phyloP scores from a whole-genome alignment of 345 rosid species.

The Eucalyptus paniculata region DNA sequence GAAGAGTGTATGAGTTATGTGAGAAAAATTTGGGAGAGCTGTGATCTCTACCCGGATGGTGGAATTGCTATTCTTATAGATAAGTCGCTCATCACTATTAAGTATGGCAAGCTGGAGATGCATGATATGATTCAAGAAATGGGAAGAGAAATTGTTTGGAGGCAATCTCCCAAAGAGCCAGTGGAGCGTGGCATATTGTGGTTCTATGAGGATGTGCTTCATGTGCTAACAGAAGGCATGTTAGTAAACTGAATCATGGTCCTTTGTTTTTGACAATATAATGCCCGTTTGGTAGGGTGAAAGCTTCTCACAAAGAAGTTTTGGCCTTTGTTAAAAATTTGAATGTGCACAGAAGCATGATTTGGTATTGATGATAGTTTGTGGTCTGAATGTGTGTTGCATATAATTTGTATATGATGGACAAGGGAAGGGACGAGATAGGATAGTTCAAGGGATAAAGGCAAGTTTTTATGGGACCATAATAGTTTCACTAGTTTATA shows the following conservation, averaged over 20 bases:
- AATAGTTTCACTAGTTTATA: no score
- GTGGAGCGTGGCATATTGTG: neutral
- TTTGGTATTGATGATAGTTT: no score
- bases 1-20: neutral
- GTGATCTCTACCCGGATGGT: neutral
- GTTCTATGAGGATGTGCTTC: neutral
- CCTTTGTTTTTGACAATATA: neutral
- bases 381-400: no score
- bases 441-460: no score
- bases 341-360: no score
- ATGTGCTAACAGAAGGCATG: neutral
- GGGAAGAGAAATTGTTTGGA: constrained; percentile 8
- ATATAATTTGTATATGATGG: no score
- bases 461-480: no score
- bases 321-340: neutral
- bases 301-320: neutral
- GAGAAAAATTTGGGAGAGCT: neutral
- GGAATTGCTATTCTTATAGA: neutral
- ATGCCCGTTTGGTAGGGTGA: neutral
- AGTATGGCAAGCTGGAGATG: neutral
- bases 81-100: neutral
- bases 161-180: constrained; percentile 2
- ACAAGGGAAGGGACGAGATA: no score
- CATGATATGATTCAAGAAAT: constrained; percentile 8
- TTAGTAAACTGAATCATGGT: neutral